Evolutionary conservation across 768 basidiomycete species (phyloP).

Genomic region (Auricularia cornea): DNA sequence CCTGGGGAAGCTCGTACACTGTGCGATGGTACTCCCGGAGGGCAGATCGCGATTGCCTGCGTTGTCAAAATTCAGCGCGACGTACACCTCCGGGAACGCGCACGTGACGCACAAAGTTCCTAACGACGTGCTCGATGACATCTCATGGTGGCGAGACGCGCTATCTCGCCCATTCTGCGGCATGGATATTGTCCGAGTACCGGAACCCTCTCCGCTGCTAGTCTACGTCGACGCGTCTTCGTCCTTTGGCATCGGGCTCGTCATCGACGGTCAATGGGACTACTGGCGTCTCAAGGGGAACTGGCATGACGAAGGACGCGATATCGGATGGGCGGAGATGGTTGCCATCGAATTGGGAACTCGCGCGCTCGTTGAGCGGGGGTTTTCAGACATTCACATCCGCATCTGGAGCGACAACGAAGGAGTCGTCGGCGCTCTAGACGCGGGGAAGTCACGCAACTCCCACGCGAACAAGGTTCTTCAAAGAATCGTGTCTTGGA

Average conservation of each 20-base stretch:
- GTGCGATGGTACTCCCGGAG: constrained; percentile 20
- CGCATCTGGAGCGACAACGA: constrained; percentile 21
- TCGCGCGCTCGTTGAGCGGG: constrained; percentile 5
- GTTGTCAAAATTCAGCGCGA: constrained; percentile 20
- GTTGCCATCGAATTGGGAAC: constrained; percentile 5
- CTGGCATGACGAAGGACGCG: constrained; percentile 7
- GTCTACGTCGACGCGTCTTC: constrained; percentile 1
- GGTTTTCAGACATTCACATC: constrained; percentile 19
- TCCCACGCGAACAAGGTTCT: constrained; percentile 23
- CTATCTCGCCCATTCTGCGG: not conserved
- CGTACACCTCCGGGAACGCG: constrained; percentile 14
- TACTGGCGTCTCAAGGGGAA: constrained; percentile 5
- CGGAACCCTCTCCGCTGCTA: not conserved
- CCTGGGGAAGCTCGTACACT: constrained; percentile 25
- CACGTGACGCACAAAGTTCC: constrained; percentile 12
- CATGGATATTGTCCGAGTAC: constrained; percentile 6
- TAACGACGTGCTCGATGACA: constrained; percentile 16
- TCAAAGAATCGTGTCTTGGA: constrained; percentile 9
- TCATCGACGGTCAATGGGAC: constrained; percentile 5
- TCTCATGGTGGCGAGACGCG: constrained; percentile 25
- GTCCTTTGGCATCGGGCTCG: constrained; percentile 5
- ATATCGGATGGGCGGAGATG: constrained; percentile 9
- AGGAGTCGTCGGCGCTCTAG: constrained; percentile 26
- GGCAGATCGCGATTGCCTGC: constrained; percentile 20
- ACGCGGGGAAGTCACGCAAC: constrained; percentile 24